Evolutionary conservation across 208 protist species (phyloP), one percentile per base, ranked within the genome.

Genomic region (Naegleria fowleri): DNA sequence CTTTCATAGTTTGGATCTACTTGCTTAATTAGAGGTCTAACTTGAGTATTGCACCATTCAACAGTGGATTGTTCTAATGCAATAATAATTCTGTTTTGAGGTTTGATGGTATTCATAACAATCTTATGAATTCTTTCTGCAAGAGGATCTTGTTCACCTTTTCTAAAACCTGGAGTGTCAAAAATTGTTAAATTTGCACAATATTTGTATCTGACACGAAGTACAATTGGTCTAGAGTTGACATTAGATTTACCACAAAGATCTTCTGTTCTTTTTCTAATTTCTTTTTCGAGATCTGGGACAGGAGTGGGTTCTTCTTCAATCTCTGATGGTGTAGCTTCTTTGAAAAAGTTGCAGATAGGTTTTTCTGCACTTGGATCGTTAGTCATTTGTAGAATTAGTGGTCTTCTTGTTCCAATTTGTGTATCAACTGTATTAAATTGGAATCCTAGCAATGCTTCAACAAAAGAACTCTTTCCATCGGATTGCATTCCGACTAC

Each of bases 401-500:
- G 48, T 67, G 93, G 94, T 86, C 94, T 89, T 76, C 93, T 90
- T 39, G 93, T 95, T 48, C 94, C 94, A 91, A 95, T 95, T 58
- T 93, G 48, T 90, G 85, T 41, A 29, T 95, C 94, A 5, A 95
- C 93, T 55, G 93, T 93, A 76, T 95, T 95, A 48, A 95, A 95
- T 90, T 95, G 94, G 52, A 95, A 95, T 39, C 93, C 93, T n/a
- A 95, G 85, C 13, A 95, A 40, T 25, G 92, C 94, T 92, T 95
- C 94, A 58, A 95, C 92, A 83, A 95, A 95, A 48, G 86, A 92
- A 43, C 90, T 93, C 88, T 95, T 95, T 58, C 94, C 93, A 91
- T 95, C 94, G 6, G 94, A 95, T 91, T 95, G 94, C 93, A 95
- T 95, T 41, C 94, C 94, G 36, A 95, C 93, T 11, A 95, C 94